Base-by-base conservation (phyloP, 768 basidiomycete genomes). In the Coprinopsis sp. region DNA sequence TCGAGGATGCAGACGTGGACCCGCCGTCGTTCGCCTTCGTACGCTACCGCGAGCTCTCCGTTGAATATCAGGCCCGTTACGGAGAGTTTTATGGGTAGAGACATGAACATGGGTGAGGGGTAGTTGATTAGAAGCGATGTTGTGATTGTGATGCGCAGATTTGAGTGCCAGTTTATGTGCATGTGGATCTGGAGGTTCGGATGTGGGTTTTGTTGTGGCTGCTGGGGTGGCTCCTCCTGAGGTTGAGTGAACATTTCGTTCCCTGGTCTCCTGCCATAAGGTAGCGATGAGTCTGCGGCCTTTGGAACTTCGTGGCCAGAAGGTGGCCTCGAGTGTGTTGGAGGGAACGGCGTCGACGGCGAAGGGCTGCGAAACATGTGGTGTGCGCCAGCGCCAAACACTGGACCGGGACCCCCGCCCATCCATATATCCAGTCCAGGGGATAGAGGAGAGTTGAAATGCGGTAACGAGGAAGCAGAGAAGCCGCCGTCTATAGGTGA, bases 71-170 rank as follows among this genome's bases (percentile, higher is more conserved):
- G 73, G 1, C 91, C 90, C 0, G 87, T 94, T 22, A 98, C 80
- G n/a, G 84, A 87, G 45, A 98, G 82, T 58, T 89, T 87, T 64
- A 99, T 89, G 6, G 96, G 96, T 21, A 99, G 77, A 12, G 90
- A 84, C 94, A 99, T 97, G 74, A 99, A 98, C 62, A 87, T 79
- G 0, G 87, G 85, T 0, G 92, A 92, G 4, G 96, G 96, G 63
- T 98, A 97, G 67, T 99, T 96, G 66, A 99, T 93, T 51, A 93
- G 79, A 22, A 98, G 76, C 7, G 91, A 94, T 0, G 96, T 98
- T 24, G 89, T 83, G 46, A 99, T 75, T 6, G 88, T 89, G 54
- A 99, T 73, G 13, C 88, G 84, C 7, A 98, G 73, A 63, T 96
- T 84, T 8, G 94, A 91, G 43, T 84, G 78, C 82, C 95, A 95